Evolutionary conservation across 371 early-diverging fungal species (phyloP).

Genomic region (Apophysomyces sp.): DNA sequence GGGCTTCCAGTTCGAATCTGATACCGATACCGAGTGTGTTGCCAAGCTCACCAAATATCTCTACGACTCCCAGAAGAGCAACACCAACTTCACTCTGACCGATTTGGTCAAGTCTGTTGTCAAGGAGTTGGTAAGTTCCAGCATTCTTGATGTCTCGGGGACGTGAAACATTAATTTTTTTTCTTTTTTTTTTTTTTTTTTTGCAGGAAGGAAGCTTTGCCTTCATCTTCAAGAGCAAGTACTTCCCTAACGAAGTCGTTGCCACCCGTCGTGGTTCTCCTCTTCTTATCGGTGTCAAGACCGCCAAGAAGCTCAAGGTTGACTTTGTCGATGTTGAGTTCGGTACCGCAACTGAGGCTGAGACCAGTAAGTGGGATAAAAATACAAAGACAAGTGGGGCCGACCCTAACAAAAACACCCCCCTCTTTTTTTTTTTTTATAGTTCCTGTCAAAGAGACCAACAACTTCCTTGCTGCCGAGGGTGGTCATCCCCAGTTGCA

Average conservation of each 20-base stretch:
- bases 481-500: slow-evolving; percentile 58
- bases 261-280: slow-evolving; percentile 97
- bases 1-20: slow-evolving; percentile 91
- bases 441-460: slow-evolving; percentile 23
- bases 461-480: slow-evolving; percentile 36
- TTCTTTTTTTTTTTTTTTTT: slow-evolving; percentile 9
- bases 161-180: neutral
- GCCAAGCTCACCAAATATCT: slow-evolving; percentile 96
- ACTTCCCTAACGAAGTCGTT: slow-evolving; percentile 92
- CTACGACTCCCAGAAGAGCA: slow-evolving; percentile 84
- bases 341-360: slow-evolving; percentile 18
- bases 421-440: neutral
- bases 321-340: slow-evolving; percentile 86
- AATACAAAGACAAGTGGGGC: no score
- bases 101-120: slow-evolving; percentile 88
- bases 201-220: slow-evolving; percentile 94
- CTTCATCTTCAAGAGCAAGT: slow-evolving; percentile 89
- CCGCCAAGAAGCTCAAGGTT: slow-evolving; percentile 89
- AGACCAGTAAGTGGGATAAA: slow-evolving; percentile 8
- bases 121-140: slow-evolving; percentile 77
- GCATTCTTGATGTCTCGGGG: neutral
- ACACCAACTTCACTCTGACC: slow-evolving; percentile 81
- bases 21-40: slow-evolving; percentile 98
- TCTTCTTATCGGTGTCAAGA: slow-evolving; percentile 95
- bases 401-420: neutral